Conservation (phyloP, 768 basidiomycete species). For the Kwoniella sp. region DNA sequence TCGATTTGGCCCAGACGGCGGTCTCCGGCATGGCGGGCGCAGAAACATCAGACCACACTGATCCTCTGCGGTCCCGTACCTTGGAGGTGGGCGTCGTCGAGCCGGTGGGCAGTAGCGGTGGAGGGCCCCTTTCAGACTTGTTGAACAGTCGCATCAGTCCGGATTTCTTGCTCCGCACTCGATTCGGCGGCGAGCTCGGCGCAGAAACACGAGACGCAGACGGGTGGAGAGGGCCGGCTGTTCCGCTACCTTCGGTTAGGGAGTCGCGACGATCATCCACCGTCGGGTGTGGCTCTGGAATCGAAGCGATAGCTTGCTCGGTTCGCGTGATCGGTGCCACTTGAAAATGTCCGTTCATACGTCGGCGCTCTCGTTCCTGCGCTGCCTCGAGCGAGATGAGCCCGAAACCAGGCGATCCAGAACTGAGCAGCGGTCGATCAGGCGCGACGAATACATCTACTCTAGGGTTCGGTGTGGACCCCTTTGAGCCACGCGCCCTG, state of each 20-base stretch:
- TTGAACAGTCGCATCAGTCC: conserved; percentile 30
- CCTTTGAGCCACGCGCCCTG: too few relatives aligned
- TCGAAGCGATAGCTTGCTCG: too few relatives aligned
- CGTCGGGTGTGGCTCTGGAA: too few relatives aligned
- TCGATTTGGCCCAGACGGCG: conserved; percentile 3
- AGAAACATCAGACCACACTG: conserved; percentile 1
- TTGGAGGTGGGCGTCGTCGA: background rate
- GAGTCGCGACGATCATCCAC: too few relatives aligned
- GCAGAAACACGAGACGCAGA: conserved; percentile 4
- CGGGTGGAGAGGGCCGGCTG: conserved; percentile 2
- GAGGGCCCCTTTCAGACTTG: conserved; percentile 1
- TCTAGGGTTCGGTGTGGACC: too few relatives aligned
- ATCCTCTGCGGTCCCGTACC: conserved; percentile 1
- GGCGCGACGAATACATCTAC: conserved; percentile 2
- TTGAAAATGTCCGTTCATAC: too few relatives aligned
- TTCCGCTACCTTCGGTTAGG: too few relatives aligned
- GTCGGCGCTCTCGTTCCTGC: conserved; percentile 21
- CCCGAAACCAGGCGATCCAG: conserved; percentile 32
- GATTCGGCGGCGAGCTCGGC: conserved; percentile 4
- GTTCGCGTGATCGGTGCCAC: too few relatives aligned
- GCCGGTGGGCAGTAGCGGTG: background rate
- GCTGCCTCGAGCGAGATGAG: conserved; percentile 30
- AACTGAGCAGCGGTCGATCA: conserved; percentile 19
- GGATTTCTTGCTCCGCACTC: conserved; percentile 21
- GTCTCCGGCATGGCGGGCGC: background rate